A percentile compares a stretch with the other conserved stretches of the same genome.
Evolutionary conservation across 306 rosid species (phyloP).

Genomic region (Gastrolobium bilobum): DNA sequence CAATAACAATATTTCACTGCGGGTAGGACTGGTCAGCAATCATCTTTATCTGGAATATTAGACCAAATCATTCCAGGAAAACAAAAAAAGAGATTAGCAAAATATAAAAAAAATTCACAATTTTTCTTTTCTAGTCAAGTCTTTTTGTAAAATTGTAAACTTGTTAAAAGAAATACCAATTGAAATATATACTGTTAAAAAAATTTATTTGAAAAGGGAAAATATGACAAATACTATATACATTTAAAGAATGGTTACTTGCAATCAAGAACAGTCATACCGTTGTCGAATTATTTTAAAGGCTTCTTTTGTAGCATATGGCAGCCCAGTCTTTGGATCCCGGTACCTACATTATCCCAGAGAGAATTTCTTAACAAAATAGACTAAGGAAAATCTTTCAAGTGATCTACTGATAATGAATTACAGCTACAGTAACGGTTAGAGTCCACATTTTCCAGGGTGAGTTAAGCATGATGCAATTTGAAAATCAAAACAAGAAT

Average conservation of each 20-base stretch:
- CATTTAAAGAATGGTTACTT: conserved; percentile 33
- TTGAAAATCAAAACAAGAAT: conserved; percentile 4
- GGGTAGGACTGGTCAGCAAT: not conserved
- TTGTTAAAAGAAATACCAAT: conserved; percentile 12
- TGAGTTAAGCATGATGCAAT: conserved; percentile 40
- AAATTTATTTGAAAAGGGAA: conserved; percentile 32
- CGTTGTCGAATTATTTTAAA: conserved; percentile 79
- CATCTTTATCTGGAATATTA: conserved; percentile 30
- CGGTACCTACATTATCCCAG: conserved; percentile 74
- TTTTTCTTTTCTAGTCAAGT: not conserved
- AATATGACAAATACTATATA: not conserved
- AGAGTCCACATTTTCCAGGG: not conserved
- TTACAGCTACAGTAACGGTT: conserved; percentile 8
- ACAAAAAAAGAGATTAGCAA: conserved; percentile 2
- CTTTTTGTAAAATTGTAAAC: not conserved
- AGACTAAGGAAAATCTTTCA: conserved; percentile 28
- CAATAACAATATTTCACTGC: not conserved
- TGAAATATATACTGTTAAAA: not conserved
- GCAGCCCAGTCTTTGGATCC: conserved; percentile 91
- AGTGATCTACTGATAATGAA: conserved; percentile 3
- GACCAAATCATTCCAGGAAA: conserved; percentile 32
- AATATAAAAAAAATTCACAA: not conserved
- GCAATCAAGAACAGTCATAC: conserved; percentile 60
- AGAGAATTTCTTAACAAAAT: conserved; percentile 29
- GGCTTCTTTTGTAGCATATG: conserved; percentile 94